Evolutionary conservation across 2,329 filamentous ascomycete genomes (phyloP).

Genomic region (Berkeleyomyces basicola): DNA sequence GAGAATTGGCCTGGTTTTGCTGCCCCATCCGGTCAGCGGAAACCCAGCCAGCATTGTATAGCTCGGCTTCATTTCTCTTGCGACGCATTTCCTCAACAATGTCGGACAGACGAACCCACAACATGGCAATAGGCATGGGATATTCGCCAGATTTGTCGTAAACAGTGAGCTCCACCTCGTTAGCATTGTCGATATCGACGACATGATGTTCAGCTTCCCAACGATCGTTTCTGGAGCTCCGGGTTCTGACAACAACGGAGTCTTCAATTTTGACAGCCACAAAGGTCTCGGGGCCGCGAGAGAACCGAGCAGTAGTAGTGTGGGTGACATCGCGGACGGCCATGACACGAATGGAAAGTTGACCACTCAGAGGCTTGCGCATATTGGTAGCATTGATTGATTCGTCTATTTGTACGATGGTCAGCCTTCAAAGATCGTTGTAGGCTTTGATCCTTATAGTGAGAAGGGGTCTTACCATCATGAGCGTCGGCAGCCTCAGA

Average conservation of each 20-base stretch:
- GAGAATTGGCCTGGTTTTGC: constrained; percentile 29
- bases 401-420: constrained; percentile 51
- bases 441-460: background rate
- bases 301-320: constrained; percentile 67
- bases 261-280: constrained; percentile 96
- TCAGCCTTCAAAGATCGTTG: background rate
- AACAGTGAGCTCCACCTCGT: constrained; percentile 93
- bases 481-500: constrained; percentile 61
- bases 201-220: constrained; percentile 88
- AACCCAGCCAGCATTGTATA: constrained; percentile 90
- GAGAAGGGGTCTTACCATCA: constrained; percentile 46
- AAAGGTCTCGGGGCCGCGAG: constrained; percentile 83
- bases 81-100: constrained; percentile 94
- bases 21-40: constrained; percentile 88
- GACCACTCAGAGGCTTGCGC: constrained; percentile 86
- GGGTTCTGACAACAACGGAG: constrained; percentile 74
- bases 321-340: constrained; percentile 92
- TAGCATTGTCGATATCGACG: constrained; percentile 93
- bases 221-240: constrained; percentile 65
- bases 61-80: constrained; percentile 92
- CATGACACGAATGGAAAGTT: constrained; percentile 70
- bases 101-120: constrained; percentile 94
- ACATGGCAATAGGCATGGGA: constrained; percentile 78
- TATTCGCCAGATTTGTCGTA: constrained; percentile 92
- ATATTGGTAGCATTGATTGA: constrained; percentile 91